Base-by-base conservation (phyloP, 768 basidiomycete species). In the Tylopilus vinaceipallidus region DNA sequence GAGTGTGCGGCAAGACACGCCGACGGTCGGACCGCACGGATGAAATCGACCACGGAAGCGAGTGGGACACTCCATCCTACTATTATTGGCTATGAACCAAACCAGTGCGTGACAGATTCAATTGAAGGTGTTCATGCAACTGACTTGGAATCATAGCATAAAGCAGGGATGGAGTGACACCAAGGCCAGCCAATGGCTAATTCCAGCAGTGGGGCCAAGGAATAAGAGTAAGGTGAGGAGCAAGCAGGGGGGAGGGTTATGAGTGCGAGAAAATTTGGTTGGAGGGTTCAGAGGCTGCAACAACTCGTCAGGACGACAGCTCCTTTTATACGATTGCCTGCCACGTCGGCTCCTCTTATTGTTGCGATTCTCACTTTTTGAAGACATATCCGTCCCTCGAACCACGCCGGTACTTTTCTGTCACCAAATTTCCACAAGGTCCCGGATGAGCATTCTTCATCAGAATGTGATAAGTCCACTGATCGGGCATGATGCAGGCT, bases 51-150 rank as follows among this genome's bases (percentile, higher is more conserved):
- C 42, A 51, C 24, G 42, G 56, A 22, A 36, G 55, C 58, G 24
- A 22, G 54, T 57, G 55, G 65, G 72, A 73, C 76, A 66, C 76
- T 69, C 73, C 60, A 47, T 26, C 61, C 70, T 71, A 74, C 75
- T 75, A 76, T n/a, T 77, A 73, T 75, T 71, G 75, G 73, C 78
- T 79, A 80, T 81, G 79, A 81, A 80, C 77, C 79, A 69, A 76
- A 62, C 61, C 64, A 65, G 27, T 42, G 59, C 59, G 24, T 60
- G 57, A 56, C 65, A 59, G 55, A 57, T 70, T 70, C 70, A 54
- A 71, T 2, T 54, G 67, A 70, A 68, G 52, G 51, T 58, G 64
- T 61, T 51, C 55, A 57, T 44, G 55, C 57, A 45, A 37, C 43
- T 58, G 61, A 59, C 56, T 74, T 64, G 74, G 74, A 61, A 62